These are phyloP conservation scores for Trypanosoma rangeli DNA, from an alignment of 208 protist species.

Conservation along the genomic window DNA sequence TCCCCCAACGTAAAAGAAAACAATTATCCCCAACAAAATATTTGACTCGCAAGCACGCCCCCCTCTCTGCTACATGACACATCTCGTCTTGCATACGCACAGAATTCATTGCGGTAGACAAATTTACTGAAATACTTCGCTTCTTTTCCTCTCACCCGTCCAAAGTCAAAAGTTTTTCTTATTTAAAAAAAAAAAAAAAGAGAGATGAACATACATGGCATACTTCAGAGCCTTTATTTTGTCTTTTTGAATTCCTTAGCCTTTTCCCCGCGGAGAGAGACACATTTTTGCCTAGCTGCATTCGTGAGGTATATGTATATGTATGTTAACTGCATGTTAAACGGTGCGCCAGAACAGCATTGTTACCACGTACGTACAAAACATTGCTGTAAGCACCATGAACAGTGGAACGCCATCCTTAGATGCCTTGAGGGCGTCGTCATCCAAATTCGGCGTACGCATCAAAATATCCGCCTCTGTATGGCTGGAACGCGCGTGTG, in stretches of 20 bases:
- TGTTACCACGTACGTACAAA: constrained; percentile 10
- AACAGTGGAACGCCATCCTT: constrained; percentile 7
- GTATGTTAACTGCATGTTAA: background rate
- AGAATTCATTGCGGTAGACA: too few species aligned
- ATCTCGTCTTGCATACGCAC: too few species aligned
- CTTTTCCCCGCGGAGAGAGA: background rate
- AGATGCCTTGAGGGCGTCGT: background rate
- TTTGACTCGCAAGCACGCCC: too few species aligned
- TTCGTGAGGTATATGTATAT: background rate
- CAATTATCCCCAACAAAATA: too few species aligned
- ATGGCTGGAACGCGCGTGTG: background rate
- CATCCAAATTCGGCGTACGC: constrained; percentile 8
- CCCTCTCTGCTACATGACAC: too few species aligned
- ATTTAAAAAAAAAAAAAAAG: background rate
- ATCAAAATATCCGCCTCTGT: constrained; percentile 17
- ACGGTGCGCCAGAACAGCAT: constrained; percentile 9
- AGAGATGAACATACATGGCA: background rate
- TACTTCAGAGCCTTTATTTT: background rate
- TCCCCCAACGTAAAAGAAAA: too few species aligned
- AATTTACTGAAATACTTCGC: too few species aligned
- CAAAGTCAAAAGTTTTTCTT: background rate
- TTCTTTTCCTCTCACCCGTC: background rate
- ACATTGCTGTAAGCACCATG: constrained; percentile 20
- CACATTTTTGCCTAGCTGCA: too few species aligned
- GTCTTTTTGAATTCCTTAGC: background rate